Base-by-base conservation (phyloP, 768 basidiomycete genomes). In the Pleurotus citrinopileatus region DNA sequence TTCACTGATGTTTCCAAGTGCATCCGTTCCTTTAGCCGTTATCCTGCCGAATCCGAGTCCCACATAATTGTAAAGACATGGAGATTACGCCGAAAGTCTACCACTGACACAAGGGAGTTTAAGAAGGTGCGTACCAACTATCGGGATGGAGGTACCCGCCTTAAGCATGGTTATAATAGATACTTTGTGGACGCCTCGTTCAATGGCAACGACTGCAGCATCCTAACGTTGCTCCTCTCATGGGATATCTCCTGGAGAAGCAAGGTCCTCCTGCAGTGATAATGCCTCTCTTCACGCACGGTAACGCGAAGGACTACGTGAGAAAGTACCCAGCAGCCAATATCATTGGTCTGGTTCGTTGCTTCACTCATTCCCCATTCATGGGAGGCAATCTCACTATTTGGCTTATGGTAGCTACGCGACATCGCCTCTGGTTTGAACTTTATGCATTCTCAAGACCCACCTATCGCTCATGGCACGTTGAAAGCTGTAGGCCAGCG, bases 391-490 rank as follows among this genome's bases (percentile, higher is more conserved):
- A n/a, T 9, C 12, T 23, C 20, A 13, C 8, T 22, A 36, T 28
- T 20, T n/a, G 17, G 12, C 10, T 5, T 10, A n/a, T 2, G 19
- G 7, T 13, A 50, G 48, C 22, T 50, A 34, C 12, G 12, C 27
- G 34, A 37, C 15, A n/a, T 50, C 9, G 29, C 48, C 4, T 34
- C 48, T 50, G 48, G 48, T 20, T 32, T 50, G 17, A 27, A 15
- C 4, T 36, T 34, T 32, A 50, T 50, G 48, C 48, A 50, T 15
- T 22, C 29, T 3, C 29, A 17, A 15, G 34, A 34, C 15, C 48
- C 48, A 19, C 48, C 48, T 15, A 20, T 50, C 19, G 48, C 48
- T 19, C 48, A 50, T 20, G 48, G 48, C 5, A 50, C 48, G 12
- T n/a, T 50, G 13, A 50, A 36, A 50, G 48, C 29, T 13, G 48